A percentile compares a stretch with the other conserved stretches of the same genome.
Evolutionary conservation across 1,284 basidiomycete genomes (phyloP).

Genomic region (Fomitopsis pinicola): DNA sequence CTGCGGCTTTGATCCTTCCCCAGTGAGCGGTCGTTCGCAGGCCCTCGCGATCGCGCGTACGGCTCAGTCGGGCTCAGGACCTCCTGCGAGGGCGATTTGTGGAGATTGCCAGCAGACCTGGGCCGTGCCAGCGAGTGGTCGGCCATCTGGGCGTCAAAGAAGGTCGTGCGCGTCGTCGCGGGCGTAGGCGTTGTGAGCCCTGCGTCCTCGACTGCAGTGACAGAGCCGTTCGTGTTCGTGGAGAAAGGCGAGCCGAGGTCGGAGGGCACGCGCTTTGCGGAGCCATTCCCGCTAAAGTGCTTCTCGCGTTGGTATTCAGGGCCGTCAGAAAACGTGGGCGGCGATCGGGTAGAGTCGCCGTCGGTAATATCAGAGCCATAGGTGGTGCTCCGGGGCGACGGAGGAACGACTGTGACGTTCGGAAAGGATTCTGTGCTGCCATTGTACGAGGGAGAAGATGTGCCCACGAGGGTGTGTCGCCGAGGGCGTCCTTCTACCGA

Average conservation of each 20-base stretch:
- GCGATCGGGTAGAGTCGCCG: conserved; percentile 9
- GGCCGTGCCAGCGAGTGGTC: conserved; percentile 31
- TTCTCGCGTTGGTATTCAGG: not conserved
- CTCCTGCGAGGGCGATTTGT: conserved; percentile 17
- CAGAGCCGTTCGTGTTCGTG: not conserved
- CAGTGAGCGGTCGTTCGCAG: not conserved
- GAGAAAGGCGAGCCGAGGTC: conserved; percentile 8
- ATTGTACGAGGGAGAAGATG: conserved; percentile 6
- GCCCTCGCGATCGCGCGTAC: not conserved
- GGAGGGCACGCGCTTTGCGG: conserved; percentile 1
- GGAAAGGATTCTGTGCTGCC: conserved; percentile 28
- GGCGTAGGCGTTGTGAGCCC: conserved; percentile 29
- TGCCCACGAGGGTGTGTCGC: conserved; percentile 7
- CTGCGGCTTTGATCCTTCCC: conserved; percentile 4
- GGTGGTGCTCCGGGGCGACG: conserved; percentile 40
- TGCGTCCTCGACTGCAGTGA: conserved; percentile 16
- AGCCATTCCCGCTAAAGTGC: not conserved
- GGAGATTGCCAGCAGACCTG: conserved; percentile 37
- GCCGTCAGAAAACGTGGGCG: conserved; percentile 4
- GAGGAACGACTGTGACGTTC: conserved; percentile 54
- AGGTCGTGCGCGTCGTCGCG: conserved; percentile 19
- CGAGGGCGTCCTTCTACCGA: conserved; percentile 1
- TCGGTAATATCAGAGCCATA: conserved; percentile 16
- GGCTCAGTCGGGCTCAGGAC: not conserved
- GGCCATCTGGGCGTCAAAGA: conserved; percentile 15